These are phyloP conservation scores for Corchorus olitorius DNA, from an alignment of 345 rosid genomes.

Conservation along the genomic window DNA sequence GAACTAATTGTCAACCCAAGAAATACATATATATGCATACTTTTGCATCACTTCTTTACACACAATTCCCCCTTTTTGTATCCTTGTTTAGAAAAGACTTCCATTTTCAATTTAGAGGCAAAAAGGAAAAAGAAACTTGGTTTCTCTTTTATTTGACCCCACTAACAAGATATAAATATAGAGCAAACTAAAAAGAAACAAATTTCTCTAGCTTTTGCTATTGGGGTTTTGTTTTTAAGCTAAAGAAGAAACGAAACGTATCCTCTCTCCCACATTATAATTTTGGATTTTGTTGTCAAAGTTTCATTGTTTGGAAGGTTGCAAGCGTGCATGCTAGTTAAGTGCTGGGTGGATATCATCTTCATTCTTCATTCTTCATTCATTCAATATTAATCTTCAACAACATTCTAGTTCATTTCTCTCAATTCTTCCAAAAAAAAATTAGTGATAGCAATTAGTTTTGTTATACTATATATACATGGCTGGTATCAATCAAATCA, in stretches of 20 bases:
- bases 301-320: neutral
- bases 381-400: neutral
- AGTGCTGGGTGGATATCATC: neutral
- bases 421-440: neutral
- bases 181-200: neutral
- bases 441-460: no score
- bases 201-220: neutral
- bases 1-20: no score
- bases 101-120: neutral
- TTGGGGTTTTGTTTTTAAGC: neutral
- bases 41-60: neutral
- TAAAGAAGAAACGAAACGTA: neutral
- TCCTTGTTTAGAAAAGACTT: neutral
- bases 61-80: neutral
- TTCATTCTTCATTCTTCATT: no score
- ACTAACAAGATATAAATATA: neutral
- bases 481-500: no score
- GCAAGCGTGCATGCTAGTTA: neutral
- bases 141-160: neutral
- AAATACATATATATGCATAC: neutral
- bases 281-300: constrained; percentile 12
- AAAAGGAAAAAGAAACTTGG: neutral
- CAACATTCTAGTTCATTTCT: neutral
- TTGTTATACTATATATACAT: no score
- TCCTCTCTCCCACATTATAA: neutral